Base-by-base conservation (phyloP, 2,329 filamentous ascomycete genomes). In the Akanthomyces dipterigenus region DNA sequence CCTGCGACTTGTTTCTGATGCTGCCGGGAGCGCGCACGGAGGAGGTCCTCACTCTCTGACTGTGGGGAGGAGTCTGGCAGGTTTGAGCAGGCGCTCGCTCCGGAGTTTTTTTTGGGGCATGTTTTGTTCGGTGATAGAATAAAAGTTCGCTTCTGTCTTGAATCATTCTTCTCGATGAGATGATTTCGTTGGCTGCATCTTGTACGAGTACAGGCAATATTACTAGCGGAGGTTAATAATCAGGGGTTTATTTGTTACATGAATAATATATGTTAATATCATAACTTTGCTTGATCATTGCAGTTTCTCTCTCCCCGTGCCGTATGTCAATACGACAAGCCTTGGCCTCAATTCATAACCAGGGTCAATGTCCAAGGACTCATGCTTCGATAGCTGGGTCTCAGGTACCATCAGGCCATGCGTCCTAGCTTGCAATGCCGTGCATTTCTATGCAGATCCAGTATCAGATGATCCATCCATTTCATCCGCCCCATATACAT, bases 201-300 rank as follows among this genome's bases (percentile, higher is more conserved):
- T 40, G 3, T 55, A 48, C 40, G 38, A 22, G 18, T 53, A 42
- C 16, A 36, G 50, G 49, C 51, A 49, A 51, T 38, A 57, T 60
- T 22, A 45, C 12, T 57, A 57, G 60, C 24, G 51, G 60, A 56
- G 46, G 60, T 62, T 57, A 62, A 56, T 62, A 57, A 46, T 57
- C n/a, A 22, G 54, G 45, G 45, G 51, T 62, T 56, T 46, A 34
- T 53, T 36, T 28, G 11, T 58, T 18, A 38, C 20, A 43, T 22
- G 24, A 45, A 16, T n/a, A 46, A 46, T 1, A 18, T 26, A 5
- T 46, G 2, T 16, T 46, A 1, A 46, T 46, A 24, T 6, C 22
- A 16, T 16, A 2, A 3, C 12, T 26, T 16, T 8, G 24, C 14
- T 7, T 3, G 12, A 3, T 46, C 24, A 1, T 24, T 46, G 43